These are phyloP conservation scores for Geosiphon pyriformis DNA, from an alignment of 192 early-diverging fungal genomes.

Conservation along the genomic window DNA sequence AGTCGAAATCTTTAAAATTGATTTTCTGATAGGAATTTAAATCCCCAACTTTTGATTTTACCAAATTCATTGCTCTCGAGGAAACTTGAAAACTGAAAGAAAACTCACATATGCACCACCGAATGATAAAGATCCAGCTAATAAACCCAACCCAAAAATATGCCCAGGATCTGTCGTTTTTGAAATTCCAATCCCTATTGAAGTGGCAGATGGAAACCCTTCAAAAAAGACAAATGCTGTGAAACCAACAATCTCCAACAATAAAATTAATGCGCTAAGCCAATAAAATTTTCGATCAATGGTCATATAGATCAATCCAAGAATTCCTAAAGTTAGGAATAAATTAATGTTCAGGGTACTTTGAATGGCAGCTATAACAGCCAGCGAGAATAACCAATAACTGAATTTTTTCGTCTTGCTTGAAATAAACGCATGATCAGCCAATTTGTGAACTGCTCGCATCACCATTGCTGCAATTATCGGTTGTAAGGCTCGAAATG, in stretches of 20 bases:
- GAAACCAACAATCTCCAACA: constrained; percentile 34
- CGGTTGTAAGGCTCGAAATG: constrained; percentile 46
- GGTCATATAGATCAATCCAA: constrained; percentile 35
- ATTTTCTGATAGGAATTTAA: background rate
- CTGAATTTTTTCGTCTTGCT: constrained; percentile 41
- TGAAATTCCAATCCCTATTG: constrained; percentile 42
- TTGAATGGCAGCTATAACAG: constrained; percentile 36
- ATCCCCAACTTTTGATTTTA: background rate
- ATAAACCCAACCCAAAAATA: constrained; percentile 42
- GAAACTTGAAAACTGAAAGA: background rate
- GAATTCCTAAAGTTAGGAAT: constrained; percentile 45
- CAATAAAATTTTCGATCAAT: constrained; percentile 26
- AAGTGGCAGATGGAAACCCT: constrained; percentile 37
- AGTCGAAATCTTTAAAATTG: background rate
- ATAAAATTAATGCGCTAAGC: constrained; percentile 25
- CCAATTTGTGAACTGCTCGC: constrained; percentile 42
- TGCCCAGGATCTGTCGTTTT: constrained; percentile 32
- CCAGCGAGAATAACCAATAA: constrained; percentile 17
- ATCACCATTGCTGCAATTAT: constrained; percentile 52
- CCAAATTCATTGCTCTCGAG: background rate
- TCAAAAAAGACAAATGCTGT: constrained; percentile 36
- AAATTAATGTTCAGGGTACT: constrained; percentile 44
- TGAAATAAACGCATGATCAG: constrained; percentile 40
- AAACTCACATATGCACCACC: constrained; percentile 44
- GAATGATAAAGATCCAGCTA: constrained; percentile 45